Evolutionary conservation across 2,329 filamentous ascomycete genomes (phyloP).

Genomic region (Colletotrichum coccodes): DNA sequence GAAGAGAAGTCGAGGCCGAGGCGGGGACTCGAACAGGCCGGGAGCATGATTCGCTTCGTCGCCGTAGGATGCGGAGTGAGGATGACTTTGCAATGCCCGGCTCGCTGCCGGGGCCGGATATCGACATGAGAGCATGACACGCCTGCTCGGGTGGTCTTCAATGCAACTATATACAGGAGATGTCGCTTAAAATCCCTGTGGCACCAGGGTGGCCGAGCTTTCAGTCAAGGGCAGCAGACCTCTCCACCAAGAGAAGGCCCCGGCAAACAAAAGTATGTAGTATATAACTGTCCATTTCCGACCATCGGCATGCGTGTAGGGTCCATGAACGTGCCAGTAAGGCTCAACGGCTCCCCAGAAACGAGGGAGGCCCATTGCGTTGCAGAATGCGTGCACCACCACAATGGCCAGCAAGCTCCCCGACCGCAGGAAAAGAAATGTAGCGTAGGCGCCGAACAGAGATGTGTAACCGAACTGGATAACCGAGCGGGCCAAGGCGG

Average conservation of each 20-base stretch:
- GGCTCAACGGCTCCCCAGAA: conserved; percentile 82
- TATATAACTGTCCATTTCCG: conserved; percentile 79
- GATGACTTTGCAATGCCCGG: conserved; percentile 58
- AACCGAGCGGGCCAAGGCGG: conserved; percentile 76
- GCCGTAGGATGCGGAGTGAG: conserved; percentile 48
- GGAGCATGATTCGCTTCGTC: conserved; percentile 50
- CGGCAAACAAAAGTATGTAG: conserved; percentile 79
- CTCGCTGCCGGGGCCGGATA: conserved; percentile 52
- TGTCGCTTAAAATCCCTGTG: neutral
- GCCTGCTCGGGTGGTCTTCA: neutral
- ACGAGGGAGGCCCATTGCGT: conserved; percentile 88
- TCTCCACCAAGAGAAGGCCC: conserved; percentile 77
- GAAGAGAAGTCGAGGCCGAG: conserved; percentile 58
- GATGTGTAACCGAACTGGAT: conserved; percentile 93
- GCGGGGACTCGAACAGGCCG: conserved; percentile 46
- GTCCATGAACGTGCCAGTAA: conserved; percentile 45
- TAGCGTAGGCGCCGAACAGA: conserved; percentile 92
- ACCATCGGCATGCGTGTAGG: neutral
- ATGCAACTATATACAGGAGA: neutral
- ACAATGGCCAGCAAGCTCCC: conserved; percentile 83
- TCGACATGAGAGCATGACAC: conserved; percentile 38
- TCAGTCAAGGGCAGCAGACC: conserved; percentile 79
- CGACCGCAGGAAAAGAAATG: conserved; percentile 87
- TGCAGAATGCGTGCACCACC: conserved; percentile 87
- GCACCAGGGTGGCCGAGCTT: conserved; percentile 61